Base-by-base conservation (phyloP, 2,329 filamentous ascomycete genomes). In the Hortaea sp. region DNA sequence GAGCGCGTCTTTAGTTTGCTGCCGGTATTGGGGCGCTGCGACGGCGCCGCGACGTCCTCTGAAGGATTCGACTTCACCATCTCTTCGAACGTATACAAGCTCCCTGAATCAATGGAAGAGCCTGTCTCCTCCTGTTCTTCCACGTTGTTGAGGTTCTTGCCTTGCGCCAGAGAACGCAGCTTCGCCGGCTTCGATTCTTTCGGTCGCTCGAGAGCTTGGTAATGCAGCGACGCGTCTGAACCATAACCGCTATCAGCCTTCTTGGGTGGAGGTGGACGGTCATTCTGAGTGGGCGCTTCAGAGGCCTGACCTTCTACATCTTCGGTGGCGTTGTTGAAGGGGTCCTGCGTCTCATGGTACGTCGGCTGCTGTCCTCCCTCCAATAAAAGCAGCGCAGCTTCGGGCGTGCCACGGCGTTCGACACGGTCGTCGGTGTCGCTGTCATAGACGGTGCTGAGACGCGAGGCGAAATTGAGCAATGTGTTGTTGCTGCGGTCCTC, bases 191-290 rank as follows among this genome's bases (percentile, higher is more conserved):
- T 13, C 7, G 13, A 10, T n/a, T 39, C 37, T n/a, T 7, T 27
- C 3, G 2, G 20, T 7, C 10, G 10, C 37, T 20, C 7, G 13
- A 10, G 37, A 7, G 10, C 7, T 7, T n/a, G 6, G 32, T 34
- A 27, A 11, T 11, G 34, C 20, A 43, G 34, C 2, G 60, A 57
- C 4, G 50, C 49, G 44, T 63, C 59, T 6, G 63, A 64, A 31
- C 54, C 58, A 43, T 66, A 66, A 12, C 63, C 62, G 45, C 63
- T 65, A 46, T 66, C 63, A 10, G 48, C 48, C 42, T 61, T 57
- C 12, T 44, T 42, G 5, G 49, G 42, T 9, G 31, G 31, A 7
- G 41, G 30, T 42, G 47, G 12, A 48, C 43, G 40, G 43, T 45
- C 13, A n/a, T 9, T 13, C 7, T 35, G 34, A 39, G 30, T n/a